Base-by-base conservation (phyloP, 495 filamentous ascomycete species). In the Penicillium macrosclerotiorum region DNA sequence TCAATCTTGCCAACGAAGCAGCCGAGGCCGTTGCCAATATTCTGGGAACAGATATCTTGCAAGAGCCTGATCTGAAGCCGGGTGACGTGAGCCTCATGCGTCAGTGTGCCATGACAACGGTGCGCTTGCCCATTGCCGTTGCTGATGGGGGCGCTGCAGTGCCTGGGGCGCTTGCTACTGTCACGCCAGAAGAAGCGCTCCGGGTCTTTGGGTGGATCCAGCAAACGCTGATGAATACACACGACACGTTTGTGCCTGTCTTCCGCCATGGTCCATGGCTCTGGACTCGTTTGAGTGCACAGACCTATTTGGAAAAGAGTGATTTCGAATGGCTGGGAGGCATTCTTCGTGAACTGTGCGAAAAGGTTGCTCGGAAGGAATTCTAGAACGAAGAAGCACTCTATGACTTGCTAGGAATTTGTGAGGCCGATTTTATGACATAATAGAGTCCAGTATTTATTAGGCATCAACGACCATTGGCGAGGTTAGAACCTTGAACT, bases 291-390 rank as follows among this genome's bases (percentile, higher is more conserved):
- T 52, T 95, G 27, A 89, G 84, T 60, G 89, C 75, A 9, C 89
- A 95, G 75, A 72, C 89, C 0, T 97, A 88, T 64, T 59, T 95
- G 27, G 88, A 89, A 26, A 57, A 80, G 41, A 73, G 72, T 1
- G 90, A 96, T 69, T 94, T 94, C 55, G 81, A 84, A 60, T 88
- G 82, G 80, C 75, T 75, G 14, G 89, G 70, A 0, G 49, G 68
- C 32, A 63, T 76, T 24, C 56, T 94, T 55, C 78, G 78, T 59
- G 72, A 76, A 27, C 45, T 93, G 22, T 85, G 81, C 57, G 73
- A 71, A 37, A 67, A 80, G 54, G 82, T 84, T 23, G 68, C 64
- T 39, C 71, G 59, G 49, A 79, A 75, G 29, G 81, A 85, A 55
- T 79, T 48, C 36, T 34, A 33, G 36, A 30, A 14, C 18, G 33